These are phyloP conservation scores for Dactylellina parvicollis DNA, from an alignment of 2,329 filamentous ascomycete genomes.

Conservation along the genomic window DNA sequence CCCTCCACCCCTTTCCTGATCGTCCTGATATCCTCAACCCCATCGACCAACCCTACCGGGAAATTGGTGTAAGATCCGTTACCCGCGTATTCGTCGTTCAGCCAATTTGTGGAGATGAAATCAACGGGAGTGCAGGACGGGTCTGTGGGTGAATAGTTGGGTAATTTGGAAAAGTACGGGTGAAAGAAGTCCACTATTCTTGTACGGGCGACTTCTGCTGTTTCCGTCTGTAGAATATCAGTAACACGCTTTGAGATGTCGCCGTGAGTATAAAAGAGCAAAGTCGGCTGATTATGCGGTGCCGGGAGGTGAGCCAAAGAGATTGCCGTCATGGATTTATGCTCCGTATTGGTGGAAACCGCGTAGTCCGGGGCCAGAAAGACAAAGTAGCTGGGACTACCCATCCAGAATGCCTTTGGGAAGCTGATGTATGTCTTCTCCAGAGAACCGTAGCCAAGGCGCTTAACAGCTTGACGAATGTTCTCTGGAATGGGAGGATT, in stretches of 20 bases:
- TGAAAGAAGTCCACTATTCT: slow-evolving; percentile 71
- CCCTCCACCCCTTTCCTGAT: slow-evolving; percentile 73
- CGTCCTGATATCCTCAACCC: slow-evolving; percentile 75
- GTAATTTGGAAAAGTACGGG: slow-evolving; percentile 81
- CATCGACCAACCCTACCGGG: slow-evolving; percentile 75
- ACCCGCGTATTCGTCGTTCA: slow-evolving; percentile 79
- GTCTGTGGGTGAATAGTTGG: slow-evolving; percentile 69
- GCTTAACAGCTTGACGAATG: slow-evolving; percentile 70
- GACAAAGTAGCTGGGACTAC: slow-evolving; percentile 74
- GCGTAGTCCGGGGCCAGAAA: slow-evolving; percentile 79
- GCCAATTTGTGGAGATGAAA: slow-evolving; percentile 79
- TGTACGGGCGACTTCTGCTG: slow-evolving; percentile 62
- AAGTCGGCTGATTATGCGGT: slow-evolving; percentile 75
- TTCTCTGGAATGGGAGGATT: slow-evolving; percentile 69
- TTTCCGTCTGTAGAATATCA: slow-evolving; percentile 59
- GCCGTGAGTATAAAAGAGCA: slow-evolving; percentile 84
- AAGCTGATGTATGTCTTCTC: slow-evolving; percentile 78
- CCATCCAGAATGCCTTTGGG: slow-evolving; percentile 76
- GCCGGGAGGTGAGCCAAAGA: slow-evolving; percentile 75
- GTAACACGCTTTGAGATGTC: slow-evolving; percentile 70
- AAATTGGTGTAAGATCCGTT: slow-evolving; percentile 88
- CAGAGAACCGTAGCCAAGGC: slow-evolving; percentile 74
- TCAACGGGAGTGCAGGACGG: slow-evolving; percentile 71
- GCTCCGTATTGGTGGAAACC: slow-evolving; percentile 68
- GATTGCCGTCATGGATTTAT: slow-evolving; percentile 80